Evolutionary conservation across 2,329 filamentous ascomycete species (phyloP), one percentile per base, ranked within the genome.

Genomic region (Helotiales sp.): DNA sequence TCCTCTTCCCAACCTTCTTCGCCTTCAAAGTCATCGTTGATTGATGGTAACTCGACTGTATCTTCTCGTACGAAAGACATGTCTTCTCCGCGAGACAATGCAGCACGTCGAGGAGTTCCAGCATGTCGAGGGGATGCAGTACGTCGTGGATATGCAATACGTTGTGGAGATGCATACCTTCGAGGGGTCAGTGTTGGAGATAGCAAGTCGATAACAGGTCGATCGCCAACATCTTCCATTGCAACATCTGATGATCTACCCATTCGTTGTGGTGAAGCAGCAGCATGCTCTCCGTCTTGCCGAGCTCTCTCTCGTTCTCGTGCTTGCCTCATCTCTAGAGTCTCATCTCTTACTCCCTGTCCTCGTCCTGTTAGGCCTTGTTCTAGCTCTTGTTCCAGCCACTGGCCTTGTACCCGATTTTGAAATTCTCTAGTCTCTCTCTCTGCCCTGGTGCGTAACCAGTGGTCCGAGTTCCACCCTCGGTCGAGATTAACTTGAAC

Each of bases 221-320:
- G 45, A 47, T 47, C 45, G 20, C n/a, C 45, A 24, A 47, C 8
- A 24, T 47, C 45, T 24, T 10, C 17, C 43, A 47, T 20, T 47
- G 43, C 22, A 47, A 47, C 15, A 47, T 47, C 43, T 47, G 43
- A 47, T 22, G 34, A 40, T 40, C 10, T 40, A 40, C 34, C 34
- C 34, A 40, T 40, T 40, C 34, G 34, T 40, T 40, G 34, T 40
- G 34, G 10, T 40, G 34, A 40, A 40, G 34, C 34, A 40, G 34
- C 34, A 40, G 20, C 22, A 22, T n/a, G 43, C 43, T 47, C 43
- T 47, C 22, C 17, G 17, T 22, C 17, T 47, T 15, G 43, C 43
- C 43, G 43, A 47, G 43, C 43, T 47, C 43, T 47, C 43, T n/a
- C 43, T 47, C 43, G 43, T 47, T 47, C 43, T 47, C 43, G 43